Evolutionary conservation across 2,329 filamentous ascomycete species (phyloP).

Genomic region (Fusarium sp.): DNA sequence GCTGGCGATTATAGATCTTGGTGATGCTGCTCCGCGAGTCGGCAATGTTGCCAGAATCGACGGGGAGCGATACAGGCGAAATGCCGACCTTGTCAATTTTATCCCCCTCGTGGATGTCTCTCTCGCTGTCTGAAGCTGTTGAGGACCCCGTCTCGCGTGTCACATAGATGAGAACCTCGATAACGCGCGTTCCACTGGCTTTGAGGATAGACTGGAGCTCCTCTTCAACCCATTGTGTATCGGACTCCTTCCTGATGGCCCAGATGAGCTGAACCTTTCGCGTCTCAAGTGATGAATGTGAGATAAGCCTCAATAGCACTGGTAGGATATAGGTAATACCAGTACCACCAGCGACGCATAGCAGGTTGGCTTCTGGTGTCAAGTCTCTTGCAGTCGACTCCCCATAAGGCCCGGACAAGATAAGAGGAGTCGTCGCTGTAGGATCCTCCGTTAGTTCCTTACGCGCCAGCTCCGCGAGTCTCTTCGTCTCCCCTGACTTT

Average conservation of each 20-base stretch:
- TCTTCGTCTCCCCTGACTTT: not conserved
- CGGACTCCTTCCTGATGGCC: not conserved
- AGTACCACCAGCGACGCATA: not conserved
- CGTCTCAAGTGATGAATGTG: fast-evolving
- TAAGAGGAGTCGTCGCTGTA: not conserved
- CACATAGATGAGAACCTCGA: not conserved
- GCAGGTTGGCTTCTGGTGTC: not conserved
- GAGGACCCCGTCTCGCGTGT: not conserved
- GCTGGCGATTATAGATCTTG: not conserved
- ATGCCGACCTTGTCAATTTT: not conserved
- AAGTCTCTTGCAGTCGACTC: not conserved
- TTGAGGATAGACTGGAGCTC: not conserved
- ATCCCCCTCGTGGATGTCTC: fast-evolving
- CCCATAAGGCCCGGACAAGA: not conserved
- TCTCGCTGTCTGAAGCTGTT: no score
- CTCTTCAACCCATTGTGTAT: not conserved
- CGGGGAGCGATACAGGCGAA: fast-evolving
- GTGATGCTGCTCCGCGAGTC: fast-evolving
- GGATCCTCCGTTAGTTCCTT: fast-evolving
- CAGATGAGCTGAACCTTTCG: not conserved
- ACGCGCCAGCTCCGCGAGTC: not conserved
- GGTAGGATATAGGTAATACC: not conserved
- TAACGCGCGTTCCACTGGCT: not conserved
- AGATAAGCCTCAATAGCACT: not conserved
- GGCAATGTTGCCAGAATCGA: not conserved